Conservation (phyloP, 805 yeast species). For the Candida yuanshanica region DNA sequence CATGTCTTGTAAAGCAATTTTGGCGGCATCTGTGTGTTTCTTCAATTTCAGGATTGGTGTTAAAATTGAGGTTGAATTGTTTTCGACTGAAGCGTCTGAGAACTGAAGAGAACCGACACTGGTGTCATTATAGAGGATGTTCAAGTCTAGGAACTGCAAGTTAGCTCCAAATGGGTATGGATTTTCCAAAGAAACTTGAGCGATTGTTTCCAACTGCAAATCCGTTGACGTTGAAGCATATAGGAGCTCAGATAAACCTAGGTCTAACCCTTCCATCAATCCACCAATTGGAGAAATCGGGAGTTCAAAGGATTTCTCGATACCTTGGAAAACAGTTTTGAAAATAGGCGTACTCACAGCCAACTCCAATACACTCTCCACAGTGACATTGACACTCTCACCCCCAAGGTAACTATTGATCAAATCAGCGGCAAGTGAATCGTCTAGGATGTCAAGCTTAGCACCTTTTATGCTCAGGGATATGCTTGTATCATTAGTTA, state of each 20-base stretch:
- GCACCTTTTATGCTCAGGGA: slow-evolving; percentile 11
- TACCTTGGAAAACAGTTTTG: slow-evolving; percentile 16
- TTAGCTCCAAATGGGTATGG: slow-evolving; percentile 27
- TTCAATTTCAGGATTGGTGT: slow-evolving; percentile 14
- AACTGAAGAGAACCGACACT: slow-evolving; percentile 29
- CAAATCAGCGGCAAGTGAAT: slow-evolving; percentile 5
- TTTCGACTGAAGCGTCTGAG: slow-evolving; percentile 18
- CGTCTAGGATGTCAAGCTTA: slow-evolving; percentile 18
- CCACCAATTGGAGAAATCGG: slow-evolving; percentile 1
- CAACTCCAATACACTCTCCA: slow-evolving; percentile 13
- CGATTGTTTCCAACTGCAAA: slow-evolving; percentile 22
- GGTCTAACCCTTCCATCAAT: slow-evolving; percentile 3
- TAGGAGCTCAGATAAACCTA: slow-evolving; percentile 12
- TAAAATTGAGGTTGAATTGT: slow-evolving; percentile 14
- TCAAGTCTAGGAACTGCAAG: slow-evolving; percentile 23
- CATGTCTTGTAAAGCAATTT: slow-evolving; percentile 26
- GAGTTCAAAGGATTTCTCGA: slow-evolving; percentile 5
- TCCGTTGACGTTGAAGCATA: slow-evolving; percentile 25
- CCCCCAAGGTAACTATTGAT: slow-evolving; percentile 6
- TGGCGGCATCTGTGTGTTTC: slow-evolving; percentile 12
- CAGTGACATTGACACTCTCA: slow-evolving; percentile 3
- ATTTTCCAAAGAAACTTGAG: slow-evolving; percentile 29
- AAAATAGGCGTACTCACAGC: slow-evolving; percentile 21
- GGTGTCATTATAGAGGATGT: slow-evolving; percentile 29
- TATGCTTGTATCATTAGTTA: slow-evolving; percentile 6